Base-by-base conservation (phyloP, 129 eudicot species). In the Flaveria ramosissima region DNA sequence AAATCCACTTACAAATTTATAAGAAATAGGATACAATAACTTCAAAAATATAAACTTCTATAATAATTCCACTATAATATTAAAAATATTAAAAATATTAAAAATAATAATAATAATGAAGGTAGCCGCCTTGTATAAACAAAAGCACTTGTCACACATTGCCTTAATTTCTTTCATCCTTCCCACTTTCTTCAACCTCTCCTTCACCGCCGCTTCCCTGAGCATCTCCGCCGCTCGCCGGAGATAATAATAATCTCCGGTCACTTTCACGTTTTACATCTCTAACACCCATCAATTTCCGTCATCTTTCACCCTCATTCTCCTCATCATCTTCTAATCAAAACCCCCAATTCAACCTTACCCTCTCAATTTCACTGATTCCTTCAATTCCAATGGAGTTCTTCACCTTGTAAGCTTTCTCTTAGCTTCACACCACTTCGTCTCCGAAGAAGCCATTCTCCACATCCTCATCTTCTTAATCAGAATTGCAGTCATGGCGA, bases 401-500 rank as follows among this genome's bases (percentile, higher is more conserved):
- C 1, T 60, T 61, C 16, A 20, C 48, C 20, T 84, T 68, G 8
- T 87, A 84, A 73, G 77, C 73, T 43, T 76, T 75, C 39, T 55
- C 14, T 68, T 76, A 60, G 14, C 62, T 23, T 70, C 85, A 39
- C 83, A 60, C 50, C 71, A 23, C 45, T 74, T 70, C 53, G 16
- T 80, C 69, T 7, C 55, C 86, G 27, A 15, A 48, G 67, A 66
- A 73, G 75, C 53, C 48, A 83, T 88, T 85, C 32, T 83, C 71
- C 77, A 68, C 14, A 70, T 85, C 84, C 77, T 93, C 8, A 26
- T 90, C 81, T 20, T 20, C 6, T 46, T 89, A 23, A 30, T 75
- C 82, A 79, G 61, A 77, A 30, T 85, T n/a, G 84, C 69, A 2
- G 5, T 79, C 68, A 91, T 94, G 98, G 97, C 98, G 83, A 78